These are phyloP conservation scores for Pseudogymnoascus sp. DNA, from an alignment of 2,329 filamentous ascomycete species.

Conservation along the genomic window DNA sequence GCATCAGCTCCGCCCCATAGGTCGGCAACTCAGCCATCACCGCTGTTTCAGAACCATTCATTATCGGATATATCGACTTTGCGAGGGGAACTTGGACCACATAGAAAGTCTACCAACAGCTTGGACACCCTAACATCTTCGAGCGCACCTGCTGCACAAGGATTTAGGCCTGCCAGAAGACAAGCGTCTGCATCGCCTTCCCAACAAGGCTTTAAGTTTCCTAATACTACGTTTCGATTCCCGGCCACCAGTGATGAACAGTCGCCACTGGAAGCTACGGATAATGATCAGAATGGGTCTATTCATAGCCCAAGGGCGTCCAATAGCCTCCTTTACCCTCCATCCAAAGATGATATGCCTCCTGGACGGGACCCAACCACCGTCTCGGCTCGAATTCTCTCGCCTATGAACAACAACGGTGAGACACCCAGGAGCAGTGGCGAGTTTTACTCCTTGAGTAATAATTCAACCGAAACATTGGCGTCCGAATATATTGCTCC, in stretches of 20 bases:
- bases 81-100: not conserved
- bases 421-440: conserved; percentile 84
- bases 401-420: conserved; percentile 63
- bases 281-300: not conserved
- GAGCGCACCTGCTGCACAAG: conserved; percentile 30
- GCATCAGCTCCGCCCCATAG: conserved; percentile 20
- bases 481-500: conserved; percentile 77
- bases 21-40: conserved; percentile 29
- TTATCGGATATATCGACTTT: conserved; percentile 4
- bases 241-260: conserved; percentile 26
- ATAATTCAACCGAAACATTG: conserved; percentile 88
- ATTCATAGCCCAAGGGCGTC: not conserved
- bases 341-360: conserved; percentile 31
- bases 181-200: conserved; percentile 23
- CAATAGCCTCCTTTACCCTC: conserved; percentile 19
- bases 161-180: conserved; percentile 29
- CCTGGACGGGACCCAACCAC: conserved; percentile 50
- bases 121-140: not conserved
- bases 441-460: conserved; percentile 91
- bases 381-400: conserved; percentile 62
- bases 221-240: conserved; percentile 23
- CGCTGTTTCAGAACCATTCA: conserved; percentile 23
- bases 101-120: not conserved
- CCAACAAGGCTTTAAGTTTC: conserved; percentile 49
- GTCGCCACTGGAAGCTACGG: conserved; percentile 15